A percentile compares a stretch with the other conserved stretches of the same genome.
phyloP scores from a whole-genome alignment of 2,329 filamentous ascomycete species.

The Helminthosporium solani region DNA sequence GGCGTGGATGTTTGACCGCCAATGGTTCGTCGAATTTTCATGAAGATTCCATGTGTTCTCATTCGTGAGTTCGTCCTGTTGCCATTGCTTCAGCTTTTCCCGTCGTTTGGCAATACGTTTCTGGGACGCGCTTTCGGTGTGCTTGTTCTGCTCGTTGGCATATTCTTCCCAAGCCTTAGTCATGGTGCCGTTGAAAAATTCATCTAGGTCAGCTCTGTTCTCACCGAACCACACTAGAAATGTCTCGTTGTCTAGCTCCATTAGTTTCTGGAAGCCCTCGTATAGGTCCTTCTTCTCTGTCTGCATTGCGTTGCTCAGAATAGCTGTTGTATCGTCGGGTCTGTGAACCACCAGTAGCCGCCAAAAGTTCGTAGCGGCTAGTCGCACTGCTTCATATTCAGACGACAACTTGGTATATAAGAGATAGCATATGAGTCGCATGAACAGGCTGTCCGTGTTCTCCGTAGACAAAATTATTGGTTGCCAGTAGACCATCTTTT shows the following conservation, averaged over 20 bases:
- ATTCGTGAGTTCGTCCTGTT: constrained; percentile 63
- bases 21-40: constrained; percentile 81
- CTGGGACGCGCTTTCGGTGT: constrained; percentile 73
- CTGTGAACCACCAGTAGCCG: constrained; percentile 94
- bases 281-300: constrained; percentile 71
- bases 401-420: constrained; percentile 88
- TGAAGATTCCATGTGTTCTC: constrained; percentile 78
- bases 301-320: constrained; percentile 71
- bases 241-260: constrained; percentile 82
- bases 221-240: constrained; percentile 88
- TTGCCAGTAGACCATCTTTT: constrained; percentile 93
- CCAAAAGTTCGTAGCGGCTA: constrained; percentile 80
- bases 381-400: constrained; percentile 63
- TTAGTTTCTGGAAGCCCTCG: constrained; percentile 77
- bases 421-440: constrained; percentile 87
- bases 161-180: constrained; percentile 87
- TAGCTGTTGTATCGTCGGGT: constrained; percentile 72
- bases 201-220: constrained; percentile 74
- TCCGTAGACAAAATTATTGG: constrained; percentile 80
- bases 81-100: constrained; percentile 81
- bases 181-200: constrained; percentile 77
- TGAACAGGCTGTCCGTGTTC: constrained; percentile 74
- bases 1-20: constrained; percentile 93
- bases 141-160: constrained; percentile 76
- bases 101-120: constrained; percentile 71